Conservation (phyloP, 192 early-diverging fungal species). For the Backusella morwellensis region DNA sequence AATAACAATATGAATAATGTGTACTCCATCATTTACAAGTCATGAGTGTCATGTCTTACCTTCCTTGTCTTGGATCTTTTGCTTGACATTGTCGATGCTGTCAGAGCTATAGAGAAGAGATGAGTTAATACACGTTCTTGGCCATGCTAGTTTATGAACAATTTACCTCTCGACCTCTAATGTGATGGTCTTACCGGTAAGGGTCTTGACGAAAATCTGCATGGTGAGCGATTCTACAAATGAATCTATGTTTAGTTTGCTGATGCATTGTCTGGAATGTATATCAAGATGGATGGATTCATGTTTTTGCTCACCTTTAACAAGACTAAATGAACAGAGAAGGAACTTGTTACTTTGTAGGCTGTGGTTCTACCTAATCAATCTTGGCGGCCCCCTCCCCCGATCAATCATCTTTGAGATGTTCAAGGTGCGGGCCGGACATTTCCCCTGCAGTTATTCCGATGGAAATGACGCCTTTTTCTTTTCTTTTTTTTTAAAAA, state of each 20-base stretch:
- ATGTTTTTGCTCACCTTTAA: not conserved
- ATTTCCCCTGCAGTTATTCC: too few relatives aligned
- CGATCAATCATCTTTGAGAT: not conserved
- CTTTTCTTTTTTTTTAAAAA: not conserved
- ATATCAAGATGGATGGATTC: not conserved
- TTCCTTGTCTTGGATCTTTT: conserved; percentile 60
- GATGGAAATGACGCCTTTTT: not conserved
- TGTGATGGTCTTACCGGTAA: conserved; percentile 67
- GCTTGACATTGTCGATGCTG: conserved; percentile 62
- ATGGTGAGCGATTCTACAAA: conserved; percentile 35
- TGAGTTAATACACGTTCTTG: not conserved
- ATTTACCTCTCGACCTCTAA: conserved; percentile 55
- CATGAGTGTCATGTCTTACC: conserved; percentile 22
- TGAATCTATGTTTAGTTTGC: not conserved
- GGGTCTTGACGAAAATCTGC: conserved; percentile 68
- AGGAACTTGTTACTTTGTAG: conserved; percentile 6
- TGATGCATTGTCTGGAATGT: not conserved
- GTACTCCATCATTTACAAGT: too few relatives aligned
- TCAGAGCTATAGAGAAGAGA: conserved; percentile 33
- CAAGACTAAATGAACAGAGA: conserved; percentile 6
- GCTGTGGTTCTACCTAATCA: not conserved
- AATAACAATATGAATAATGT: not conserved
- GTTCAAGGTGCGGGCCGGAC: not conserved
- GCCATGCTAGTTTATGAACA: conserved; percentile 27
- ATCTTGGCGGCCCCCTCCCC: not conserved